Conservation (phyloP, 2,329 filamentous ascomycete genomes). For the Diaporthe longicolla region DNA sequence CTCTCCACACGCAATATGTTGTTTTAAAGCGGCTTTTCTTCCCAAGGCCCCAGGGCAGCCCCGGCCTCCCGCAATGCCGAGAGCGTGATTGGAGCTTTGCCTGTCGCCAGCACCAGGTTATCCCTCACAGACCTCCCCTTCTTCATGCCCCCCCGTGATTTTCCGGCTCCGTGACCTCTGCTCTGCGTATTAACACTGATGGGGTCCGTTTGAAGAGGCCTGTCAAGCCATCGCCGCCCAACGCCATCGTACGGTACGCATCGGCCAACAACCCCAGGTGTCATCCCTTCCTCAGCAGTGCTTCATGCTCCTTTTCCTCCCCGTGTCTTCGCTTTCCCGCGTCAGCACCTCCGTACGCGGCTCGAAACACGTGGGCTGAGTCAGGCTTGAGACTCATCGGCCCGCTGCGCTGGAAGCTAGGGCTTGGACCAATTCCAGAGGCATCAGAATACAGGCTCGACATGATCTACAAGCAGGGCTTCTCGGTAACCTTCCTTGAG, state of each 20-base stretch:
- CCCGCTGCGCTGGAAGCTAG: not conserved
- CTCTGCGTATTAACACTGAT: not conserved
- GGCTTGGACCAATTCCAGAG: not conserved
- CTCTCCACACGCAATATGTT: slow-evolving; percentile 27
- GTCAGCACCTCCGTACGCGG: not conserved
- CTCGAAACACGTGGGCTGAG: slow-evolving; percentile 20
- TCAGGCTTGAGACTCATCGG: slow-evolving; percentile 9
- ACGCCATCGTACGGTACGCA: not conserved
- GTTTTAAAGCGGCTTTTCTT: slow-evolving; percentile 17
- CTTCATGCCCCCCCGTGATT: slow-evolving; percentile 15
- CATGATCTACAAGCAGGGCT: slow-evolving; percentile 22
- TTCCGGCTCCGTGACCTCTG: not conserved
- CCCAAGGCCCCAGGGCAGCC: slow-evolving; percentile 2
- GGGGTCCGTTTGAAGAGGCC: not conserved
- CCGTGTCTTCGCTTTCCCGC: not conserved
- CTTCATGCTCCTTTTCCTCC: not conserved
- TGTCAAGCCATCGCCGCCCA: not conserved
- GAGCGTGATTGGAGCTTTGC: slow-evolving; percentile 22
- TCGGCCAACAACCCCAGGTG: not conserved
- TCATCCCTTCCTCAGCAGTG: slow-evolving; percentile 16
- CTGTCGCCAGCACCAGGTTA: slow-evolving; percentile 6
- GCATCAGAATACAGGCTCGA: not conserved
- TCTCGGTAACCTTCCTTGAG: slow-evolving; percentile 32
- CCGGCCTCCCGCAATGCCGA: slow-evolving; percentile 18
- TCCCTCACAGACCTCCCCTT: slow-evolving; percentile 19